phyloP scores from a whole-genome alignment of 768 basidiomycete species.

The Lepiota brunneoincarnata region DNA sequence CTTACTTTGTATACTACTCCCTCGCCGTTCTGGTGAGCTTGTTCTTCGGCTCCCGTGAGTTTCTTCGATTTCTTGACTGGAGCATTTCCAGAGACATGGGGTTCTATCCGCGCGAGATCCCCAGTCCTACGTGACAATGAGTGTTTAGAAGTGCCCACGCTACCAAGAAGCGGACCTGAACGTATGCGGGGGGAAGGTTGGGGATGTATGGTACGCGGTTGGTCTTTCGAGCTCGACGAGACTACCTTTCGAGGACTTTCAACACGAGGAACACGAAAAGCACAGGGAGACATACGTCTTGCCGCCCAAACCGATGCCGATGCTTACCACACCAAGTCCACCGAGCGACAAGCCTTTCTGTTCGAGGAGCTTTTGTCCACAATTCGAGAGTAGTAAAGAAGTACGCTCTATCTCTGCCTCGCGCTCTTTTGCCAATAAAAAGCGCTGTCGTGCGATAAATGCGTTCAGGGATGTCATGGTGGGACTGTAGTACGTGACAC shows the following conservation, averaged over 20 bases:
- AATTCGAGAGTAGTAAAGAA: constrained; percentile 77
- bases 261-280: constrained; percentile 12
- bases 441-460: constrained; percentile 68
- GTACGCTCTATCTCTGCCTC: constrained; percentile 83
- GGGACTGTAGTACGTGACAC: not conserved
- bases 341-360: constrained; percentile 80
- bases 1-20: constrained; percentile 86
- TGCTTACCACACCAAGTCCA: constrained; percentile 64
- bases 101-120: constrained; percentile 84
- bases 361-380: constrained; percentile 82
- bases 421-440: constrained; percentile 69
- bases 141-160: constrained; percentile 13
- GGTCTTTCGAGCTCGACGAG: constrained; percentile 86
- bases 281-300: constrained; percentile 66
- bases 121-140: constrained; percentile 56
- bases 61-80: constrained; percentile 46
- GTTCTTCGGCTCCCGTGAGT: constrained; percentile 31
- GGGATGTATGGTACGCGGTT: constrained; percentile 68
- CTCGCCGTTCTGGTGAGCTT: constrained; percentile 45
- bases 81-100: constrained; percentile 46
- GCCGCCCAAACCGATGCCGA: constrained; percentile 88
- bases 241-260: constrained; percentile 44
- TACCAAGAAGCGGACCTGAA: constrained; percentile 53
- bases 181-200: constrained; percentile 80
- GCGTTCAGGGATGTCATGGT: constrained; percentile 38